phyloP scores from a whole-genome alignment of 164 flowering plant species.

The Platanus orientalis region DNA sequence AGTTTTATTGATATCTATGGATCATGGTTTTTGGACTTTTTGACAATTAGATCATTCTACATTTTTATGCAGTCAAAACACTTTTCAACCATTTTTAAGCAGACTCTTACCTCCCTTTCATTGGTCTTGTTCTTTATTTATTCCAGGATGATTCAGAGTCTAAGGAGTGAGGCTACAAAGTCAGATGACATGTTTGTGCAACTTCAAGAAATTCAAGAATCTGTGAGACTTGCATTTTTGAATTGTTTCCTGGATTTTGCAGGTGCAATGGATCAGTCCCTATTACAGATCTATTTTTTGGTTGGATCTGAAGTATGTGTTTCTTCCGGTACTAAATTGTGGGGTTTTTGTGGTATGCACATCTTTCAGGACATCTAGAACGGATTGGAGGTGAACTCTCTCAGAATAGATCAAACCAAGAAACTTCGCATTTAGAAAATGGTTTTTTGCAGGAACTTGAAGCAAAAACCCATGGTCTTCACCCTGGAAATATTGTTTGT shows the following conservation, averaged over 20 bases:
- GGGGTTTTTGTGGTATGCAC: constrained; percentile 11
- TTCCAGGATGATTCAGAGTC: constrained; percentile 71
- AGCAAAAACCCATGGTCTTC: constrained; percentile 41
- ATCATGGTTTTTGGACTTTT: not conserved
- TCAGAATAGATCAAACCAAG: constrained; percentile 47
- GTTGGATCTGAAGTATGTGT: not conserved
- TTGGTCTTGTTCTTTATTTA: constrained; percentile 1
- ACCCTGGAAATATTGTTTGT: constrained; percentile 48
- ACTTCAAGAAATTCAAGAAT: constrained; percentile 85
- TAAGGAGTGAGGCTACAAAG: constrained; percentile 59
- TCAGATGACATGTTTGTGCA: constrained; percentile 66
- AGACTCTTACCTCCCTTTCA: not conserved
- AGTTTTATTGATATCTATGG: not conserved
- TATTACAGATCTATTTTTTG: not conserved
- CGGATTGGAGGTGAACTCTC: constrained; percentile 61
- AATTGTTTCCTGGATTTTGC: constrained; percentile 93
- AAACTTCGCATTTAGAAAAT: constrained; percentile 43
- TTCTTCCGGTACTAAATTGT: constrained; percentile 2
- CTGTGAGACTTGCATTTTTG: constrained; percentile 79
- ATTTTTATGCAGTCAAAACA: not conserved
- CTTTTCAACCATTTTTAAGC: not conserved
- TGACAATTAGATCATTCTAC: not conserved
- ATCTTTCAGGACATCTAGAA: constrained; percentile 71
- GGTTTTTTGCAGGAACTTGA: constrained; percentile 47
- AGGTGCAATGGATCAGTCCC: constrained; percentile 38